Evolutionary conservation across 768 basidiomycete species (phyloP).

Genomic region (Trametopsis cervina): DNA sequence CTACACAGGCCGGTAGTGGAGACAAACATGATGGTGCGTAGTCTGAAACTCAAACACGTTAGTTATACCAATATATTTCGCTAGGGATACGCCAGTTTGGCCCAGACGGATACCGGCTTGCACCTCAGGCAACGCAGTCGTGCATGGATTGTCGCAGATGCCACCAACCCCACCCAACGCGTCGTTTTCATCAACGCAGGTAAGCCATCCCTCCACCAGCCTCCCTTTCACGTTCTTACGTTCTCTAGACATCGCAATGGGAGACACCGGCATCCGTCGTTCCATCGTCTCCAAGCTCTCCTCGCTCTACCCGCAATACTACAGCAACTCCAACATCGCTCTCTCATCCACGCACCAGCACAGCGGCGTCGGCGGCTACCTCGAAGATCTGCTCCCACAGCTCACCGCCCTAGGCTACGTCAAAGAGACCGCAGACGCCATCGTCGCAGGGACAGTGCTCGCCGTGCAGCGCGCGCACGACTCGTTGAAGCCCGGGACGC

Average conservation of each 20-base stretch:
- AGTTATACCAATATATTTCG: no score
- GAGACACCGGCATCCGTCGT: constrained; percentile 69
- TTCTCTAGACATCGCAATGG: constrained; percentile 67
- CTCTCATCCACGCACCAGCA: constrained; percentile 74
- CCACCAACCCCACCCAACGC: constrained; percentile 45
- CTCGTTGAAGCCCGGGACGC: constrained; percentile 49
- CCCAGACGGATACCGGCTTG: constrained; percentile 66
- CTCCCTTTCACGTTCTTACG: neutral
- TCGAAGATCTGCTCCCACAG: constrained; percentile 74
- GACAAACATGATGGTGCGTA: constrained; percentile 72
- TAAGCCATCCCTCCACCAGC: constrained; percentile 15
- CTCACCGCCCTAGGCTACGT: constrained; percentile 71
- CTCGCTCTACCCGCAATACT: constrained; percentile 51
- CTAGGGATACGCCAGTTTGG: constrained; percentile 62
- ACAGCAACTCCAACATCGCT: constrained; percentile 65
- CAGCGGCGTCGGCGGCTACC: constrained; percentile 71
- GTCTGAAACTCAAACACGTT: neutral
- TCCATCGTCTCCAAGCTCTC: constrained; percentile 56
- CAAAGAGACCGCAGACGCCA: constrained; percentile 62
- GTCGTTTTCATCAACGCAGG: constrained; percentile 75
- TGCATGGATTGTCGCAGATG: constrained; percentile 68
- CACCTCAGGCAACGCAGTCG: constrained; percentile 78
- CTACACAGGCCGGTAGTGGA: constrained; percentile 59
- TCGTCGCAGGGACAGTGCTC: constrained; percentile 59
- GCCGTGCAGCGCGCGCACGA: constrained; percentile 65